A percentile compares a stretch with the other conserved stretches of the same genome.
Evolutionary conservation across 768 basidiomycete genomes (phyloP).

Genomic region (Gloeostereum incarnatum): DNA sequence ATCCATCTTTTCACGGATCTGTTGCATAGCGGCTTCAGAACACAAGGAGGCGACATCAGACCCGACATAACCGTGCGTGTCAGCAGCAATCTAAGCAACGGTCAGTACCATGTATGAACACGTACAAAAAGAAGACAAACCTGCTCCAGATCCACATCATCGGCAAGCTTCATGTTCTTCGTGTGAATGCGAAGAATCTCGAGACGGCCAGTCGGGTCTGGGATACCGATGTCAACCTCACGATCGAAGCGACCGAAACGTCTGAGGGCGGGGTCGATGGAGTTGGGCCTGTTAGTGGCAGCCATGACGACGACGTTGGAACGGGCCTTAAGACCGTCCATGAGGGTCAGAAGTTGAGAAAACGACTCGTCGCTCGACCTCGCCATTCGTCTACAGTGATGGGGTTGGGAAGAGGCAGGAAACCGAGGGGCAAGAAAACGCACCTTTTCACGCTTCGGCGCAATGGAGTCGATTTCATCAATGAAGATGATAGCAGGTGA

Average conservation of each 20-base stretch:
- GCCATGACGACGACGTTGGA: slow-evolving; percentile 99
- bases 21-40: slow-evolving; percentile 99
- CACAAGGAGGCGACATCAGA: slow-evolving; percentile 96
- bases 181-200: slow-evolving; percentile 99
- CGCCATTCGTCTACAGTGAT: slow-evolving; percentile 79
- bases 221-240: slow-evolving; percentile 98
- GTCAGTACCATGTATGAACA: slow-evolving; percentile 6
- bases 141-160: slow-evolving; percentile 97
- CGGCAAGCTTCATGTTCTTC: slow-evolving; percentile 98
- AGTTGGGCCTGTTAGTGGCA: slow-evolving; percentile 97
- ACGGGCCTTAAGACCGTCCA: slow-evolving; percentile 98
- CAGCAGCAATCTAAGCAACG: slow-evolving; percentile 77
- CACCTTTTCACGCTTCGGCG: slow-evolving; percentile 99
- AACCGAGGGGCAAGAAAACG: slow-evolving; percentile 8
- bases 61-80: slow-evolving; percentile 99
- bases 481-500: slow-evolving; percentile 99
- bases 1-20: slow-evolving; percentile 99
- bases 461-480: slow-evolving; percentile 98
- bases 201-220: slow-evolving; percentile 96
- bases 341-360: slow-evolving; percentile 96
- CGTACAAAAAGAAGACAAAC: slow-evolving; percentile 22
- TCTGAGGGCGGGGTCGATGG: slow-evolving; percentile 96
- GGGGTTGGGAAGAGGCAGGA: background rate
- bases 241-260: slow-evolving; percentile 99
- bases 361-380: slow-evolving; percentile 98